Conservation (phyloP, 108 stramenopile genomes). For the Fragilaria crotonensis region DNA sequence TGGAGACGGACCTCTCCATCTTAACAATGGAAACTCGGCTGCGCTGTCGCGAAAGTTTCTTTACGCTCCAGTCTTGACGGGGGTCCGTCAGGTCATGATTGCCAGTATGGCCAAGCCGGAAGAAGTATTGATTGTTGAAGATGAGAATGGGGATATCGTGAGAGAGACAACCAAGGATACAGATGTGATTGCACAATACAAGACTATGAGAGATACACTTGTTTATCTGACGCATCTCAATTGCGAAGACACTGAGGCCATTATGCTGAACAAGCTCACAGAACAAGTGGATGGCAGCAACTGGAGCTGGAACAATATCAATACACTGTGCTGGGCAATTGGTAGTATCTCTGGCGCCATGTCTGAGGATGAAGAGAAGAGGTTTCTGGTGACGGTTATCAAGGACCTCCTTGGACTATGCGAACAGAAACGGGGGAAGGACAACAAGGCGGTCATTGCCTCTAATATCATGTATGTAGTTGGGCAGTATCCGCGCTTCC, state of each 20-base stretch:
- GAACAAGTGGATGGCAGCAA: conserved; percentile 88
- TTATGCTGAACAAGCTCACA: conserved; percentile 97
- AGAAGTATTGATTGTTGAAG: conserved; percentile 98
- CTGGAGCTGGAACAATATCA: conserved; percentile 92
- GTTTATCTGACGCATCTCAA: conserved; percentile 98
- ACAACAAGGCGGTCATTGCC: conserved; percentile 98
- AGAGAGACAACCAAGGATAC: conserved; percentile 97
- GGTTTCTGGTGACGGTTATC: conserved; percentile 98
- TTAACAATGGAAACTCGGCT: conserved; percentile 30
- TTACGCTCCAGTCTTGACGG: conserved; percentile 81
- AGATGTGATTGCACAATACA: conserved; percentile 98
- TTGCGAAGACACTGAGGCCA: conserved; percentile 94
- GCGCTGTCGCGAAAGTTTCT: conserved; percentile 59
- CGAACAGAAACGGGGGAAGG: conserved; percentile 95
- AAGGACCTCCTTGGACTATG: conserved; percentile 96
- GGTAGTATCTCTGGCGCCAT: conserved; percentile 98
- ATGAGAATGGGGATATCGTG: conserved; percentile 98
- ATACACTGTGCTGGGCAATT: conserved; percentile 99
- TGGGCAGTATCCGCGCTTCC: conserved; percentile 99
- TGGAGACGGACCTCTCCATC: conserved; percentile 39
- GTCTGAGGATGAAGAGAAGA: conserved; percentile 98
- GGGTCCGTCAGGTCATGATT: conserved; percentile 94
- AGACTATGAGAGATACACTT: conserved; percentile 96
- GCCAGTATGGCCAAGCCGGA: conserved; percentile 99
- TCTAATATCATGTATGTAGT: conserved; percentile 99